Base-by-base conservation (phyloP, 2,329 filamentous ascomycete genomes). In the Aspergillus uvarum region DNA sequence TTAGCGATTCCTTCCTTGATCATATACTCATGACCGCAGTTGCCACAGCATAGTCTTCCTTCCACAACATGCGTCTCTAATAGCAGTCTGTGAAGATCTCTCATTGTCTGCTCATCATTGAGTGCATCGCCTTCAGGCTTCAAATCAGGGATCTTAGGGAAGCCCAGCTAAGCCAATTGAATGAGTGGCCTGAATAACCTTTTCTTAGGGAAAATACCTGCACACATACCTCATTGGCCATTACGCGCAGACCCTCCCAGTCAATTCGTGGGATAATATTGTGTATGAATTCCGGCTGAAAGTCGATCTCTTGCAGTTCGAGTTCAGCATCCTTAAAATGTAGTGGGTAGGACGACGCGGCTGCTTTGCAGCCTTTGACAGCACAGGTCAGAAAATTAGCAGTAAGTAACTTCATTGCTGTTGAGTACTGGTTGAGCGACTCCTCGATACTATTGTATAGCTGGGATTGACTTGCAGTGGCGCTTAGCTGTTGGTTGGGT, bases 361-460 rank as follows among this genome's bases (percentile, higher is more conserved):
- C 88, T 59, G 87, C 85, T 80, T 96, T 96, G 89, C 95, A 99
- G 59, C 90, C 83, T 83, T 97, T 98, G 74, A 96, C 90, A 63
- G 95, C 94, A 82, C 95, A 99, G 70, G 92, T 95, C 66, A 98
- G 82, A 79, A 99, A 99, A 80, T 98, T 98, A 71, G 96, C 88
- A 62, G 92, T 97, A 55, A 98, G 86, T 64, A 98, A 82, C 78
- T 98, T 98, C 95, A 99, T 99, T 5, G 56, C 63, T n/a, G 3
- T 38, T 38, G 22, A 19, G n/a, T 19, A 10, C n/a, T 35, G 11
- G n/a, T 26, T 19, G 38, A 19, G 6, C 14, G 16, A 44, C 38
- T 44, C 16, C 38, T 12, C 16, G 6, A 44, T n/a, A 7, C 2
- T 2, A n/a, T 7, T 44, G 38, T 19, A 44, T 7, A 44, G 38